Percentiles rank a stretch among this genome's conserved stretches.
These are phyloP conservation scores for Dacryopinax primogenitus DNA, from an alignment of 768 basidiomycete species.

Conservation along the genomic window DNA sequence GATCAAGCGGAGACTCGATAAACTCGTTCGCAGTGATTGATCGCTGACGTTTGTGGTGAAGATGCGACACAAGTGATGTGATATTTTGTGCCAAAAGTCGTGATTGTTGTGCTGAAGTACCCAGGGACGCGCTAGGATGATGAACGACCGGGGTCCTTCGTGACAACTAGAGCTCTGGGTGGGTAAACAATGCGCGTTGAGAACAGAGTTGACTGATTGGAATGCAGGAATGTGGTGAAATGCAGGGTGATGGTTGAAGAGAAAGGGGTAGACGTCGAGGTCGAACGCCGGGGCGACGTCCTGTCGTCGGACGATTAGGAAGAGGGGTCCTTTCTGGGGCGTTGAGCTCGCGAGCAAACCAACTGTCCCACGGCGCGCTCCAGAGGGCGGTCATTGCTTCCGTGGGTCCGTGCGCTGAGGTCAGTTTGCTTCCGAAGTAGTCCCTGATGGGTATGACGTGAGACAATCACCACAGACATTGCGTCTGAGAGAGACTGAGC, in stretches of 20 bases:
- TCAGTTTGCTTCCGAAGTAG: background rate
- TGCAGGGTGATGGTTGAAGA: background rate
- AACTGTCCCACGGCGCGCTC: slow-evolving; percentile 5
- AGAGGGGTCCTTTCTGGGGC: slow-evolving; percentile 10
- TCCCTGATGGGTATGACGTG: slow-evolving; percentile 7
- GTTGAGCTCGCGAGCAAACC: slow-evolving; percentile 9
- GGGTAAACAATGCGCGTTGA: background rate
- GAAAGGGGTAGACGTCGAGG: slow-evolving; percentile 7
- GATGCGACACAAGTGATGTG: background rate
- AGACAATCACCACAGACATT: background rate
- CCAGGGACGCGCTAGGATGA: background rate
- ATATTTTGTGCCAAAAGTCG: background rate
- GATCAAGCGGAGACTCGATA: background rate
- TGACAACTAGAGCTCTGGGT: background rate
- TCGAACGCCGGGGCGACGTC: slow-evolving; percentile 7
- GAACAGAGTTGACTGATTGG: background rate
- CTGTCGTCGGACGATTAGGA: slow-evolving; percentile 10
- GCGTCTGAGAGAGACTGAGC: background rate
- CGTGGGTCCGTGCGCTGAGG: background rate
- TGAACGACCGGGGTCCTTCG: background rate
- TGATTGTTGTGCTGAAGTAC: background rate
- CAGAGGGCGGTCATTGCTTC: slow-evolving; percentile 5
- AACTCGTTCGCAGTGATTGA: background rate
- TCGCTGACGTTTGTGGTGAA: background rate
- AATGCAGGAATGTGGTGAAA: slow-evolving; percentile 6